These are phyloP conservation scores for Saturnispora sanitii DNA, from an alignment of 805 yeast genomes.

Conservation along the genomic window DNA sequence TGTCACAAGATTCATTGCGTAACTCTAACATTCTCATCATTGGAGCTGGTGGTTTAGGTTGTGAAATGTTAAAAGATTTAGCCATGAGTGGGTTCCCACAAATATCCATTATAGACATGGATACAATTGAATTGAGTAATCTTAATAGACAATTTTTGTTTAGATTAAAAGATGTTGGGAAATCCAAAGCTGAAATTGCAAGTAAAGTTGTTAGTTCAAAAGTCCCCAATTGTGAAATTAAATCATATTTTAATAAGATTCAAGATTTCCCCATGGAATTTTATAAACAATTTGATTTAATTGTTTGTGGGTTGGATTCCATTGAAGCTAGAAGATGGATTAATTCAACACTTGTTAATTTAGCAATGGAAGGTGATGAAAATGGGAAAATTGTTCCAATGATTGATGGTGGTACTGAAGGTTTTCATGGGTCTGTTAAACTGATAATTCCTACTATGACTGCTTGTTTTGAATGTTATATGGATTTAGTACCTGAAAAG, in stretches of 20 bases:
- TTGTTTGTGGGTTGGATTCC: constrained; percentile 82
- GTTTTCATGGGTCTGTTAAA: constrained; percentile 84
- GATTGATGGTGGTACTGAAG: constrained; percentile 95
- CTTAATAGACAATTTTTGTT: constrained; percentile 70
- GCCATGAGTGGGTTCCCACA: constrained; percentile 59
- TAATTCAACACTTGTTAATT: constrained; percentile 52
- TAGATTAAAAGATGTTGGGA: constrained; percentile 50
- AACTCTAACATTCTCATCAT: constrained; percentile 34
- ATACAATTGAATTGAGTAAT: constrained; percentile 68
- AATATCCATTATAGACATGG: constrained; percentile 72
- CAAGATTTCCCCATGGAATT: constrained; percentile 54
- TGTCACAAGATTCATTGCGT: constrained; percentile 15
- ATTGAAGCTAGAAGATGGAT: constrained; percentile 90
- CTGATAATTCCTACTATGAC: constrained; percentile 77
- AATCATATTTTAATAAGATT: constrained; percentile 55
- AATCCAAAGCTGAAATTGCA: constrained; percentile 58
- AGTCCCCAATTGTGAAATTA: constrained; percentile 27
- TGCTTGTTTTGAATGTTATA: constrained; percentile 89
- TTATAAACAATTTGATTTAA: constrained; percentile 57
- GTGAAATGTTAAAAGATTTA: constrained; percentile 66
- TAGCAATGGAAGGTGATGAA: too few species aligned
- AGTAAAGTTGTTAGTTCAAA: constrained; percentile 43
- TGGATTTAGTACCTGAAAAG: constrained; percentile 57
- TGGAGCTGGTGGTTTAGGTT: constrained; percentile 82
- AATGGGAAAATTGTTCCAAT: constrained; percentile 47